Percentiles rank a stretch among this genome's conserved stretches.
Conservation (phyloP, 176 grass and related monocot species). For the Zea mays region DNA sequence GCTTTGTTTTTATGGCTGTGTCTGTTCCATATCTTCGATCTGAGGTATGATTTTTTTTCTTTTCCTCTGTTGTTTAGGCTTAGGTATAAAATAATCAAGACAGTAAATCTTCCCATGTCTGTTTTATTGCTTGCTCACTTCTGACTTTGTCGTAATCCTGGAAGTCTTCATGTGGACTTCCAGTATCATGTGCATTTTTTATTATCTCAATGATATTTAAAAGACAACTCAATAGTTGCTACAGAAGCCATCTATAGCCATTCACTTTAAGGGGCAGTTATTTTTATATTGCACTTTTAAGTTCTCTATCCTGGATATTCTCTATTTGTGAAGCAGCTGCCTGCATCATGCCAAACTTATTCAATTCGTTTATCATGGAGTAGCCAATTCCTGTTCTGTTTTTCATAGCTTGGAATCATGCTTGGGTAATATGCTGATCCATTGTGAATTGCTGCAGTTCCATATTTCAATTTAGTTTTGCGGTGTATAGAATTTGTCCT, state of each 20-base stretch:
- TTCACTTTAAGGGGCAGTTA: not conserved
- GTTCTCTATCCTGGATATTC: not conserved
- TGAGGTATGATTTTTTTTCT: conserved; percentile 57
- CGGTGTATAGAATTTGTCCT: not conserved
- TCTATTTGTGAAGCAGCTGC: not conserved
- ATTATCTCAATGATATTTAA: not conserved
- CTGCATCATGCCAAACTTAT: not conserved
- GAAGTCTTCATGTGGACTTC: conserved; percentile 7
- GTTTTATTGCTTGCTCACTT: not conserved
- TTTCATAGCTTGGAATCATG: not conserved
- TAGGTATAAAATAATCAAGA: conserved; percentile 12
- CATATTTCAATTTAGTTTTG: not conserved
- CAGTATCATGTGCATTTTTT: not conserved
- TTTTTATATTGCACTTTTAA: conserved; percentile 5
- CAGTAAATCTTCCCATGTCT: not conserved
- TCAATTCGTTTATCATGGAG: not conserved
- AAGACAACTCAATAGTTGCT: not conserved
- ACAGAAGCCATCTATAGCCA: not conserved
- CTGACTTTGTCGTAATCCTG: conserved; percentile 5
- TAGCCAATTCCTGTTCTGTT: not conserved
- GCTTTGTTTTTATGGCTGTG: conserved; percentile 80
- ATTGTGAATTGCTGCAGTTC: not conserved
- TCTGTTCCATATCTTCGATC: conserved; percentile 97
- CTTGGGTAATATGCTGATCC: not conserved
- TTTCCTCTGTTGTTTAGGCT: not conserved